phyloP scores from a whole-genome alignment of 1,139 yeast species.

The Nadsonia commutata region DNA sequence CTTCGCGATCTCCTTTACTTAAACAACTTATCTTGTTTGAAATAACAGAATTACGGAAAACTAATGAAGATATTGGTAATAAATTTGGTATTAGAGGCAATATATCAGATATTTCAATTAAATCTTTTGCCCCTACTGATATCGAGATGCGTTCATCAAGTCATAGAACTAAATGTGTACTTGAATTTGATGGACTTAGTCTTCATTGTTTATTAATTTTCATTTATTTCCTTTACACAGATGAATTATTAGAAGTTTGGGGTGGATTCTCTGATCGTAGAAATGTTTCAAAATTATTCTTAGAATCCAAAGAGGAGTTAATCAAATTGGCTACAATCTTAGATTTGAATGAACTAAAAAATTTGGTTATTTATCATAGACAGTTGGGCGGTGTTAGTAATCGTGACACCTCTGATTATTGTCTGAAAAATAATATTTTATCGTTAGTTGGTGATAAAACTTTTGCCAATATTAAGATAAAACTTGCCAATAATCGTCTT shows the following conservation, averaged over 20 bases:
- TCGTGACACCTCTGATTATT: constrained; percentile 9
- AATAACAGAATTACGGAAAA: background rate
- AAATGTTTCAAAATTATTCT: constrained; percentile 13
- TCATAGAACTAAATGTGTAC: constrained; percentile 3
- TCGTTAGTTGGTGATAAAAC: constrained; percentile 7
- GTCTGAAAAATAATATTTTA: constrained; percentile 12
- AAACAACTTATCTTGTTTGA: constrained; percentile 8
- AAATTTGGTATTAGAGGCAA: background rate
- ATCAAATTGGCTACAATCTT: constrained; percentile 11
- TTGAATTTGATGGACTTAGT: constrained; percentile 13
- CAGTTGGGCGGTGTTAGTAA: background rate
- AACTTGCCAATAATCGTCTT: constrained; percentile 29
- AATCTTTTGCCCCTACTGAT: background rate
- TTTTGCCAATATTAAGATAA: constrained; percentile 20
- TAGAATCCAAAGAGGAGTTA: constrained; percentile 16
- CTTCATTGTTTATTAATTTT: constrained; percentile 23
- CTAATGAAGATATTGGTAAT: background rate
- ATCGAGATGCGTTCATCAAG: no score
- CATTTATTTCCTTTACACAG: constrained; percentile 35
- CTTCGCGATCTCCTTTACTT: constrained; percentile 10
- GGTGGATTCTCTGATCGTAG: constrained; percentile 14
- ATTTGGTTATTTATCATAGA: background rate
- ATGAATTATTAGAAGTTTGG: constrained; percentile 29
- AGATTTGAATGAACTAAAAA: constrained; percentile 12
- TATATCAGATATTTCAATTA: background rate